Evolutionary conservation across 768 basidiomycete genomes (phyloP), one percentile per base, ranked within the genome.

Genomic region (Brasilioporus rufonigricans): DNA sequence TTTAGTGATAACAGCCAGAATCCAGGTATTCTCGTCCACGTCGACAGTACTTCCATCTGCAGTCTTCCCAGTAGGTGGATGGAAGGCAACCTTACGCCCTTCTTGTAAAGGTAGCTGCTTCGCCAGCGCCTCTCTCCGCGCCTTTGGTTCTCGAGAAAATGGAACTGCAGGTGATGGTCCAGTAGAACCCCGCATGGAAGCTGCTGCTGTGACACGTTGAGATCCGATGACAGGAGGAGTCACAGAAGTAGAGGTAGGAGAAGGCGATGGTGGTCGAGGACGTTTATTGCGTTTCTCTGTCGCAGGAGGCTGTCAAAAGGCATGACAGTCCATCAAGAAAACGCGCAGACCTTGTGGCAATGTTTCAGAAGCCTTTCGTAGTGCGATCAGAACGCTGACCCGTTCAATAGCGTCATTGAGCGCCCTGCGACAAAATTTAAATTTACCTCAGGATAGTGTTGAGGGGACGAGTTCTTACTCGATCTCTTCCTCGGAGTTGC

Each of bases 1-100:
- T 59, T 77, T 83, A 10, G 80, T 86, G 36, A 91, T 81, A 8
- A 87, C 80, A 7, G 91, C 91, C 58, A 93, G 71, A 50, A 93
- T 93, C 91, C 91, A 93, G 5, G 77, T 73, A 39, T 68, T 82
- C 59, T 73, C 78, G 16, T 78, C 77, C 3, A 63, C 71, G 35
- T 77, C 82, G 32, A 79, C 79, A 58, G 76, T 74, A 43, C 85
- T 85, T 14, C 80, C 74, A 43, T 70, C 64, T 4, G 70, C 67
- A 36, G 74, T 74, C 65, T 86, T 85, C 39, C 78, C 82, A 5
- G 77, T 70, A 32, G 84, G 83, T 5, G 85, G 85, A 68, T 87
- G 87, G 63, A 91, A 93, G 1, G 88, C 91, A 12, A 93, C 90
- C 62, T 86, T 91, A 52, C 91, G 78, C 19, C 86, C 86, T 65